Evolutionary conservation across 495 filamentous ascomycete genomes (phyloP).

Genomic region (Penicillium steckii): DNA sequence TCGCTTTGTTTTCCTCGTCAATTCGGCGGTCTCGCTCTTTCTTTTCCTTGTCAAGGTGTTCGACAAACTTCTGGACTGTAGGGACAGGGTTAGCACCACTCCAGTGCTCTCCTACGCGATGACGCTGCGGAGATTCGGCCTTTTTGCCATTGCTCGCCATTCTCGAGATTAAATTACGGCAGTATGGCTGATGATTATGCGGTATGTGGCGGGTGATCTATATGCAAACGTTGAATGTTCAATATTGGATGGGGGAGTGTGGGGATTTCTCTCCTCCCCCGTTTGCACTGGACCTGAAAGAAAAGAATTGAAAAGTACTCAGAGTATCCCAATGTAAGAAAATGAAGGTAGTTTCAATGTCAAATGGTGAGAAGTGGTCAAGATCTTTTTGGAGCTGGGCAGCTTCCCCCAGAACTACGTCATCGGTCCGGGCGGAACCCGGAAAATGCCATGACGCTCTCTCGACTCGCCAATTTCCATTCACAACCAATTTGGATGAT

Average conservation of each 20-base stretch:
- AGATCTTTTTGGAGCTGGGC: constrained; percentile 2
- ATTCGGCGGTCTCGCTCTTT: constrained; percentile 67
- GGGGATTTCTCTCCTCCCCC: constrained; percentile 1
- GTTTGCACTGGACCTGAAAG: neutral
- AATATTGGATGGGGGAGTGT: neutral
- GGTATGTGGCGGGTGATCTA: neutral
- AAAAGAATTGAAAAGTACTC: constrained; percentile 3
- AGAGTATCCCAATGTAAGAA: neutral
- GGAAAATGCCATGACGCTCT: constrained; percentile 19
- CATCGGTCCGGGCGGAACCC: constrained; percentile 20
- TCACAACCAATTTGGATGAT: constrained; percentile 6
- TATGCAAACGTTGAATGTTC: neutral
- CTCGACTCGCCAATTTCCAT: no score
- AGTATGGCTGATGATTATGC: neutral
- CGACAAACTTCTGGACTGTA: constrained; percentile 81
- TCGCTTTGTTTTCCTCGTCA: constrained; percentile 46
- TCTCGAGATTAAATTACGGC: neutral
- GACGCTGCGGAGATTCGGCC: constrained; percentile 22
- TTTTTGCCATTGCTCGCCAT: neutral
- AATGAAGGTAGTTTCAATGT: neutral
- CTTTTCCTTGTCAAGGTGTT: constrained; percentile 75
- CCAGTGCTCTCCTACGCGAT: constrained; percentile 43
- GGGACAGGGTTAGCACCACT: constrained; percentile 69
- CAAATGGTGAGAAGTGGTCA: neutral
- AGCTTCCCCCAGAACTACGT: constrained; percentile 19